Evolutionary conservation across 1,284 basidiomycete species (phyloP).

Genomic region (Thelephora terrestris): DNA sequence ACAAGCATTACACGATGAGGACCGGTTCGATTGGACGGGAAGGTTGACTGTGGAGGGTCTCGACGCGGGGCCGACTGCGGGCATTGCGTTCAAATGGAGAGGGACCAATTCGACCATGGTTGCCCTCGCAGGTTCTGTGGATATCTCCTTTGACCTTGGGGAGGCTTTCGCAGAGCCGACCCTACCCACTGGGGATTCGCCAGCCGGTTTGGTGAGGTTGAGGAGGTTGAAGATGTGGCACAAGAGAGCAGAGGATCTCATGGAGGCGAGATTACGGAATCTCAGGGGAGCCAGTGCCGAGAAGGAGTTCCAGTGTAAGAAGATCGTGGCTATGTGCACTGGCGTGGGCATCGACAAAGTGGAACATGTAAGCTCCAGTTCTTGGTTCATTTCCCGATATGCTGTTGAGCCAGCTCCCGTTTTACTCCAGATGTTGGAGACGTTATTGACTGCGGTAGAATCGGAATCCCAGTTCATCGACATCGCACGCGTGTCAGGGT

Average conservation of each 20-base stretch:
- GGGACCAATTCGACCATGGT: constrained; percentile 53
- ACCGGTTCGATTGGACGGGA: constrained; percentile 82
- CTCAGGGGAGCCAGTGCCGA: constrained; percentile 75
- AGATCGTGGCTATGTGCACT: constrained; percentile 84
- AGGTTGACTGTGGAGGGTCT: constrained; percentile 58
- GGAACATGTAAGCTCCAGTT: constrained; percentile 69
- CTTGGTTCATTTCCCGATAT: background rate
- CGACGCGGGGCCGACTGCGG: constrained; percentile 34
- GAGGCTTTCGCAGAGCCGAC: constrained; percentile 39
- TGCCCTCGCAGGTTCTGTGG: constrained; percentile 39
- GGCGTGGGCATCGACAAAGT: constrained; percentile 82
- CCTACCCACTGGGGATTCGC: constrained; percentile 49
- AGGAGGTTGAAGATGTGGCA: constrained; percentile 78
- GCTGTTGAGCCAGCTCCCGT: constrained; percentile 9
- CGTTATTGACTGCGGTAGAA: constrained; percentile 81
- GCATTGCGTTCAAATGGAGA: constrained; percentile 56
- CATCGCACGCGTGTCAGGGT: constrained; percentile 77
- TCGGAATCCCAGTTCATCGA: constrained; percentile 81
- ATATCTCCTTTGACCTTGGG: constrained; percentile 53
- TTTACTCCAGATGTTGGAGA: constrained; percentile 67
- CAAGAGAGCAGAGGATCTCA: constrained; percentile 61
- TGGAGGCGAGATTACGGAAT: constrained; percentile 58
- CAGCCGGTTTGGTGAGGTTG: constrained; percentile 56
- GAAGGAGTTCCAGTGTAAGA: constrained; percentile 85
- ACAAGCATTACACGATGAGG: constrained; percentile 68